Conservation (phyloP, 306 rosid species). For the Pterocarpus macrocarpus region DNA sequence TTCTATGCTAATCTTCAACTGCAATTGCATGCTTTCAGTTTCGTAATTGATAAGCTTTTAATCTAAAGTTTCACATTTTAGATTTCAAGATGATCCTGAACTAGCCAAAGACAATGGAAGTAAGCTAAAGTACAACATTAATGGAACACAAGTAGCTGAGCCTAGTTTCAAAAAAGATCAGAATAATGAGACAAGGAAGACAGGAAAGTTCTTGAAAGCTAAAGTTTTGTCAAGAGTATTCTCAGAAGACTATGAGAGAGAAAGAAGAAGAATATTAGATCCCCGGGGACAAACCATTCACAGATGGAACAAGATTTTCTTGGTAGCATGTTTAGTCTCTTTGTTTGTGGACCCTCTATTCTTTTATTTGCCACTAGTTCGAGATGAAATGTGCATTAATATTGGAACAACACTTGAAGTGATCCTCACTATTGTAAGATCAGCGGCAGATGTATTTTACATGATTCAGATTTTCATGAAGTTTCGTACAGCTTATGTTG, state of each 20-base stretch:
- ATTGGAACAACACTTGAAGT: constrained; percentile 48
- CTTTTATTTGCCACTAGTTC: constrained; percentile 52
- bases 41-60: neutral
- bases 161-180: constrained; percentile 34
- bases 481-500: constrained; percentile 56
- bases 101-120: constrained; percentile 33
- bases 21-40: neutral
- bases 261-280: constrained; percentile 50
- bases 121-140: constrained; percentile 42
- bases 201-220: constrained; percentile 42
- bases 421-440: constrained; percentile 48
- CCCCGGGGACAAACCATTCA: constrained; percentile 54
- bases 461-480: constrained; percentile 48
- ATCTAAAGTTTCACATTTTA: constrained; percentile 33
- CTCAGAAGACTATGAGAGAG: constrained; percentile 58
- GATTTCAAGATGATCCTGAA: constrained; percentile 56
- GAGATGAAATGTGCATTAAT: constrained; percentile 50
- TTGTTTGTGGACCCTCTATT: constrained; percentile 58
- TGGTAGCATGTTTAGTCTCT: constrained; percentile 55
- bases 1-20: constrained; percentile 9
- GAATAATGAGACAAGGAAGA: constrained; percentile 30
- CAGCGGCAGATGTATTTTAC: constrained; percentile 52
- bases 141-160: constrained; percentile 41
- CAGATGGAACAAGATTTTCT: constrained; percentile 57
- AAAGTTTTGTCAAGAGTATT: constrained; percentile 54